A percentile compares a stretch with the other conserved stretches of the same genome.
phyloP scores from a whole-genome alignment of 164 flowering plant species.

The Warburgia ugandensis region DNA sequence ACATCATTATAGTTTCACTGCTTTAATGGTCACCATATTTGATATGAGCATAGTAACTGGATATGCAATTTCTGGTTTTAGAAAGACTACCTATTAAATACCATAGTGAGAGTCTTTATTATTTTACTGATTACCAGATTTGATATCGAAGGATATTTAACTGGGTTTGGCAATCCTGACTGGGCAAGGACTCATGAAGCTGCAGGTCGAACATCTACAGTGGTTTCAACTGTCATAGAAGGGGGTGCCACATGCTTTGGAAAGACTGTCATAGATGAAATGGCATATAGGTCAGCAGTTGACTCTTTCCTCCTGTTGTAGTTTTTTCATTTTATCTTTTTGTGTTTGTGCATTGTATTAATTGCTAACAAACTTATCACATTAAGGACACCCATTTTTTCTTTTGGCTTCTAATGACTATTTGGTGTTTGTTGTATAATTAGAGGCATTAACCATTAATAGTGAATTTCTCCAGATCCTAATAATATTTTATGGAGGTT shows the following conservation, averaged over 20 bases:
- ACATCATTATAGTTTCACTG: no score
- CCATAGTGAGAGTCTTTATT: background rate
- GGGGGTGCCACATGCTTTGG: conserved; percentile 92
- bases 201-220: conserved; percentile 54
- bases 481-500: background rate
- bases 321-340: background rate
- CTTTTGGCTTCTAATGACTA: no score
- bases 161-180: conserved; percentile 89
- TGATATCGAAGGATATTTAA: conserved; percentile 76
- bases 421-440: no score
- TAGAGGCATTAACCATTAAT: no score
- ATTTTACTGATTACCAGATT: conserved; percentile 42
- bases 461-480: background rate
- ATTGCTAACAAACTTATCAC: no score
- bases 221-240: conserved; percentile 61
- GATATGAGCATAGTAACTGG: no score
- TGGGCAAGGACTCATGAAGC: conserved; percentile 78
- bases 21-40: no score
- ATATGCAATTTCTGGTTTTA: no score
- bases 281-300: conserved; percentile 60
- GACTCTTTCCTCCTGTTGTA: background rate
- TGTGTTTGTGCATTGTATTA: background rate
- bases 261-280: conserved; percentile 80
- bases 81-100: no score
- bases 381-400: no score